Conservation (phyloP, 192 early-diverging fungal genomes). For the Rhizophagus clarus region DNA sequence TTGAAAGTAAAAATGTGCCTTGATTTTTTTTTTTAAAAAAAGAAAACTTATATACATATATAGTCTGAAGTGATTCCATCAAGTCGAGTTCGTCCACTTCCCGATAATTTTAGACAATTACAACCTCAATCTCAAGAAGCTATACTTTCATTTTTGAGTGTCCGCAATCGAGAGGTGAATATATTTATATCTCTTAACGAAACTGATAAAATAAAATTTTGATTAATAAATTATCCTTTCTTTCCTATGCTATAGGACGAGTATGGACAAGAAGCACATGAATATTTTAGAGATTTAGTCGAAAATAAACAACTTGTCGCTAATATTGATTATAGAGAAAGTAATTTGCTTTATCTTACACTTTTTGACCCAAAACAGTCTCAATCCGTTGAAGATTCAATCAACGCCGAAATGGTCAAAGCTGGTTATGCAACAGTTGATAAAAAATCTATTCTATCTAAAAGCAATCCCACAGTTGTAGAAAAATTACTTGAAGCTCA, state of each 20-base stretch:
- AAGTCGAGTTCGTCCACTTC: conserved; percentile 73
- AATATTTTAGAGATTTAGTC: conserved; percentile 68
- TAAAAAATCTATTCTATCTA: conserved; percentile 50
- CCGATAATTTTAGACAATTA: conserved; percentile 67
- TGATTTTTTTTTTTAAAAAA: too few relatives aligned
- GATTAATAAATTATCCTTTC: background rate
- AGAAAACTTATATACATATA: too few relatives aligned
- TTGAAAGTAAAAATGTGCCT: background rate
- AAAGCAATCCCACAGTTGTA: conserved; percentile 58
- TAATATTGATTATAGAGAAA: conserved; percentile 68
- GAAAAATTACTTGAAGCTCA: conserved; percentile 66
- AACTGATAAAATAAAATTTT: too few relatives aligned
- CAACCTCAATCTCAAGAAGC: conserved; percentile 83
- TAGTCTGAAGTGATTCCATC: conserved; percentile 72
- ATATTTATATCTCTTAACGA: background rate
- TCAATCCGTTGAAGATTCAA: conserved; percentile 62
- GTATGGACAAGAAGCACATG: conserved; percentile 75
- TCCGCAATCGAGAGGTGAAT: conserved; percentile 49
- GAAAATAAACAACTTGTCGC: conserved; percentile 68
- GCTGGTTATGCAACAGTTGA: conserved; percentile 65
- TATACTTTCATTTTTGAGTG: conserved; percentile 77
- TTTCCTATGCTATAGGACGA: conserved; percentile 54
- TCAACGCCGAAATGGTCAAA: conserved; percentile 67
- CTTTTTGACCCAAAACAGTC: conserved; percentile 66
- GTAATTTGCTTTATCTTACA: conserved; percentile 60